Evolutionary conservation across 257 asterid species (phyloP).

Genomic region (Solanum neorickii): DNA sequence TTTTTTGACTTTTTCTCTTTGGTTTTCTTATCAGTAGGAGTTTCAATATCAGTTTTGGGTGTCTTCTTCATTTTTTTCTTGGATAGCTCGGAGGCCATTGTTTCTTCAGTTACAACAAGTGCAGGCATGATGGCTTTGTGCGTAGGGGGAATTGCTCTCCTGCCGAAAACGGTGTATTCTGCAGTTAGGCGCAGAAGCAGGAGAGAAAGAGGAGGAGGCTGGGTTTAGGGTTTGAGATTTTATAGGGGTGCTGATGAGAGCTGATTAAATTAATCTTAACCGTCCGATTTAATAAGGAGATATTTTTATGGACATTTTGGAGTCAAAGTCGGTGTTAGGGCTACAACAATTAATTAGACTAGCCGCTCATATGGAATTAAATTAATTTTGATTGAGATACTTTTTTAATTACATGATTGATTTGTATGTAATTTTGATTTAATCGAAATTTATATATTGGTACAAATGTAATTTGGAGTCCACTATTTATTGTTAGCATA

Average conservation of each 20-base stretch:
- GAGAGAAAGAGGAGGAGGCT: background rate
- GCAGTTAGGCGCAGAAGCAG: background rate
- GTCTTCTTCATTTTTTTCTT: background rate
- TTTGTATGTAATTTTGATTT: no score
- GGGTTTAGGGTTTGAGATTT: background rate
- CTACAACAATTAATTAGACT: background rate
- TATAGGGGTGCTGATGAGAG: background rate
- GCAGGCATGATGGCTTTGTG: background rate
- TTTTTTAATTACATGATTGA: background rate
- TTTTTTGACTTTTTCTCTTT: background rate
- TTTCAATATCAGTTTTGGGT: background rate
- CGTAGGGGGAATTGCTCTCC: background rate
- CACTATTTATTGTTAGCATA: background rate
- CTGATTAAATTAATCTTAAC: background rate
- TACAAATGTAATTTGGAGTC: background rate
- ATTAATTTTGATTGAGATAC: no score
- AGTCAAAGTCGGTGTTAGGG: background rate
- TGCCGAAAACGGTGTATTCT: background rate
- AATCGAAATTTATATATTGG: no score
- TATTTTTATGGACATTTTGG: background rate
- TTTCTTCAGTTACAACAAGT: background rate
- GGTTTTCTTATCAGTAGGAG: background rate
- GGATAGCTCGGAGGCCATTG: background rate
- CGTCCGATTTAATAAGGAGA: background rate
- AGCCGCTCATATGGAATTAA: background rate